Percentiles rank a stretch among this genome's conserved stretches.
Conservation (phyloP, 805 yeast genomes). For the Nakazawaea anatomiae region DNA sequence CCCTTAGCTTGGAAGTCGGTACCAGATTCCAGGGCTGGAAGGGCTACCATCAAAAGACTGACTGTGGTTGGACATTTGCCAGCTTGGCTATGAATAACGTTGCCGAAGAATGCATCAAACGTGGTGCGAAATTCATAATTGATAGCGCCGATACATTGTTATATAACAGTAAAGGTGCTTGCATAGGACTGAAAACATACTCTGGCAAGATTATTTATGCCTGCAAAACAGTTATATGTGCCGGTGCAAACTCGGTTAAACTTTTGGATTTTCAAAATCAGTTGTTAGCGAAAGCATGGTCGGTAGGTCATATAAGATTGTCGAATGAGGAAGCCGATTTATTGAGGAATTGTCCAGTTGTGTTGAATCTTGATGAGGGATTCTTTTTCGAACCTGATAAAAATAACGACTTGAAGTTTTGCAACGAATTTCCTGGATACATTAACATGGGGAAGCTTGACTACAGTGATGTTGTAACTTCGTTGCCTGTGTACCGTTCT, state of each 20-base stretch:
- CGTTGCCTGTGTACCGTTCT: slow-evolving; percentile 25
- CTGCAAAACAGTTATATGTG: slow-evolving; percentile 26
- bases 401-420: slow-evolving; percentile 28
- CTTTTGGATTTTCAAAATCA: slow-evolving; percentile 30
- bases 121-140: slow-evolving; percentile 28
- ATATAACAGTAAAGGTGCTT: slow-evolving; percentile 9
- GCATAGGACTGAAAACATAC: slow-evolving; percentile 22
- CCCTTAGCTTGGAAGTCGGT: slow-evolving; percentile 5
- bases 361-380: slow-evolving; percentile 31
- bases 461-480: slow-evolving; percentile 10
- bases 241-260: slow-evolving; percentile 33
- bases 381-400: slow-evolving; percentile 36
- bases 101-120: slow-evolving; percentile 20
- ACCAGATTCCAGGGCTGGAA: slow-evolving; percentile 23
- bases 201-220: slow-evolving; percentile 22
- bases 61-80: slow-evolving; percentile 34
- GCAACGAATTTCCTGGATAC: slow-evolving; percentile 35
- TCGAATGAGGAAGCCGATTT: slow-evolving; percentile 25
- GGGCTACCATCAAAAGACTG: slow-evolving; percentile 24
- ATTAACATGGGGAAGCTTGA: slow-evolving; percentile 16
- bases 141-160: slow-evolving; percentile 20
- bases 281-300: slow-evolving; percentile 33
- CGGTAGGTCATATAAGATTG: slow-evolving; percentile 33
- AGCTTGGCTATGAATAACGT: slow-evolving; percentile 23
- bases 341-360: slow-evolving; percentile 29